A percentile compares a stretch with the other conserved stretches of the same genome.
These are phyloP conservation scores for Sporisorium iseilematis-ciliati DNA, from an alignment of 1,284 basidiomycete species.

Conservation along the genomic window DNA sequence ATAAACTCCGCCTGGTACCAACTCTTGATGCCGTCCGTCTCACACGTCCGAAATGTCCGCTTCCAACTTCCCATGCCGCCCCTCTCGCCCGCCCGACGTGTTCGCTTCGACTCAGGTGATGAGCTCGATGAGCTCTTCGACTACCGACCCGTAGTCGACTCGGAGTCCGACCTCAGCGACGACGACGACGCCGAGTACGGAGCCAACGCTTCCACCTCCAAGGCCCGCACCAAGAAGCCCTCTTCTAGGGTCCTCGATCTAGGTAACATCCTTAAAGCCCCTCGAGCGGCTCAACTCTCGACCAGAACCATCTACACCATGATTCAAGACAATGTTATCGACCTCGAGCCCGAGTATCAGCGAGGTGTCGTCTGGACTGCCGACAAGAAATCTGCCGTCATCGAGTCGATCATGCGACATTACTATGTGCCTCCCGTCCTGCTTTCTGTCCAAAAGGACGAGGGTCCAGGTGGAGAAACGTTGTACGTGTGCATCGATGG, in stretches of 20 bases:
- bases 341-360: slow-evolving; percentile 61
- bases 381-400: slow-evolving; percentile 54
- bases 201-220: slow-evolving; percentile 1
- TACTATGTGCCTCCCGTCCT: slow-evolving; percentile 61
- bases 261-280: slow-evolving; percentile 34
- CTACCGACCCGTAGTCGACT: slow-evolving; percentile 9
- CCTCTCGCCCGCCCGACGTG: not conserved
- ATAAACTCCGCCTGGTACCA: too few species aligned
- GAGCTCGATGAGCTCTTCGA: slow-evolving; percentile 51
- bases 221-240: slow-evolving; percentile 13
- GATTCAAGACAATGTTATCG: slow-evolving; percentile 44
- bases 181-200: slow-evolving; percentile 25
- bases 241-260: slow-evolving; percentile 57
- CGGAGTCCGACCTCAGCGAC: slow-evolving; percentile 21
- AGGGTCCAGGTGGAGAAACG: slow-evolving; percentile 13
- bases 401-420: slow-evolving; percentile 57
- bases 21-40: too few species aligned
- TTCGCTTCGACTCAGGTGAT: slow-evolving; percentile 11
- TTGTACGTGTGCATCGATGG: slow-evolving; percentile 58
- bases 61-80: not conserved
- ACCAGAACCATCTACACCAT: slow-evolving; percentile 34
- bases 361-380: slow-evolving; percentile 54
- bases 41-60: too few species aligned
- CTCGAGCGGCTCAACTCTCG: slow-evolving; percentile 35
- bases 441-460: slow-evolving; percentile 30